phyloP scores from a whole-genome alignment of 768 basidiomycete species.

The Agrocybe chaxingu region DNA sequence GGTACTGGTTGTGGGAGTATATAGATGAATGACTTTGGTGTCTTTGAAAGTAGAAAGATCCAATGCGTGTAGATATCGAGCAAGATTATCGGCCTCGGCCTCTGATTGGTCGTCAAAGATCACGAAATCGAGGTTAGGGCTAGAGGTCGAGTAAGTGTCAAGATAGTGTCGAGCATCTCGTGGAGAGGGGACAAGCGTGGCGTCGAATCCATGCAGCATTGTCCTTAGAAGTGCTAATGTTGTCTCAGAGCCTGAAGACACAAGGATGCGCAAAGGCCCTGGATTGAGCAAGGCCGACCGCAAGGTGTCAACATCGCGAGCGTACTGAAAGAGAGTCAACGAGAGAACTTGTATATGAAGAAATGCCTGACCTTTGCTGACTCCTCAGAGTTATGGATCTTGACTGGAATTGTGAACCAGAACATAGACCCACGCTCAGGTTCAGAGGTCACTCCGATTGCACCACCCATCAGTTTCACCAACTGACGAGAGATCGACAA shows the following conservation, averaged over 20 bases:
- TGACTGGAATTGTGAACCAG: slow-evolving; percentile 73
- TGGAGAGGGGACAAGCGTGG: slow-evolving; percentile 40
- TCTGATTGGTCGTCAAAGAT: slow-evolving; percentile 69
- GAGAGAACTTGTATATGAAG: background rate
- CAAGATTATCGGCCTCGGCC: slow-evolving; percentile 52
- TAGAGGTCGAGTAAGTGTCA: slow-evolving; percentile 22
- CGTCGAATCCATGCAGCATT: slow-evolving; percentile 54
- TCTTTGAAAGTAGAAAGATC: slow-evolving; percentile 36
- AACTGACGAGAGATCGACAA: slow-evolving; percentile 72
- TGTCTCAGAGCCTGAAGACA: slow-evolving; percentile 57
- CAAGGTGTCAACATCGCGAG: slow-evolving; percentile 43
- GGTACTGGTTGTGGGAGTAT: slow-evolving; percentile 65
- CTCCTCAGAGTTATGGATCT: slow-evolving; percentile 51
- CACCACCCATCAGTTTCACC: slow-evolving; percentile 74
- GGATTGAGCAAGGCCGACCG: slow-evolving; percentile 45
- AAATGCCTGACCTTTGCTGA: slow-evolving; percentile 43
- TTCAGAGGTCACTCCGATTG: slow-evolving; percentile 67
- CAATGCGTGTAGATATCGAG: slow-evolving; percentile 42
- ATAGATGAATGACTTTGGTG: slow-evolving; percentile 68
- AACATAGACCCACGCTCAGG: slow-evolving; percentile 63
- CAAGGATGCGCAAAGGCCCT: slow-evolving; percentile 45
- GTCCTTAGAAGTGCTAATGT: slow-evolving; percentile 54
- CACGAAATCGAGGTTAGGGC: slow-evolving; percentile 54
- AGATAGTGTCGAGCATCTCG: slow-evolving; percentile 45
- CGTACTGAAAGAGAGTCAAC: slow-evolving; percentile 30